phyloP scores from a whole-genome alignment of 2,329 filamentous ascomycete genomes.

The Cercospora sp. region DNA sequence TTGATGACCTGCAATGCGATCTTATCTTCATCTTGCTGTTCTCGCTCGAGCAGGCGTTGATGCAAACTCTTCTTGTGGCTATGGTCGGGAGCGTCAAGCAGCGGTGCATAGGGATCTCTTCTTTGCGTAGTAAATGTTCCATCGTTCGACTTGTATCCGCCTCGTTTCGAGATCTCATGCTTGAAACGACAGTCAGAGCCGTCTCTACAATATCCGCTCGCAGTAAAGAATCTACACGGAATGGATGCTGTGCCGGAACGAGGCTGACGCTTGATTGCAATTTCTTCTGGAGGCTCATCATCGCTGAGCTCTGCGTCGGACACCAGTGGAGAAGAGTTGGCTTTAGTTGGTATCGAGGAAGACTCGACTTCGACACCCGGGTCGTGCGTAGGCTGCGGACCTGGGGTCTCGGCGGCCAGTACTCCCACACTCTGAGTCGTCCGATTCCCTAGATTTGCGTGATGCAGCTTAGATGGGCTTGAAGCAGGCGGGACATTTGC shows the following conservation, averaged over 20 bases:
- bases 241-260: constrained; percentile 5
- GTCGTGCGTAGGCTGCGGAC: not conserved
- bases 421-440: not conserved
- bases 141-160: not conserved
- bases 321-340: not conserved
- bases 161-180: constrained; percentile 32
- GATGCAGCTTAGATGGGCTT: not conserved
- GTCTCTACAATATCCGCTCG: constrained; percentile 37
- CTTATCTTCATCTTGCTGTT: constrained; percentile 45
- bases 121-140: constrained; percentile 3
- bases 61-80: constrained; percentile 27
- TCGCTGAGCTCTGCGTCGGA: constrained; percentile 1
- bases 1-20: constrained; percentile 50
- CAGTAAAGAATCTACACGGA: constrained; percentile 36
- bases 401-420: not conserved
- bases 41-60: constrained; percentile 45
- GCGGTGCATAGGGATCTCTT: constrained; percentile 25
- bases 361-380: not conserved
- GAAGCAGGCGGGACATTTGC: not conserved
- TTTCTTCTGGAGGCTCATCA: constrained; percentile 40
- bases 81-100: constrained; percentile 19
- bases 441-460: not conserved
- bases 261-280: constrained; percentile 39
- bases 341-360: not conserved
- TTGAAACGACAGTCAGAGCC: constrained; percentile 38